Evolutionary conservation across 257 asterid genomes (phyloP).

Genomic region (Solanum ossicruentum): DNA sequence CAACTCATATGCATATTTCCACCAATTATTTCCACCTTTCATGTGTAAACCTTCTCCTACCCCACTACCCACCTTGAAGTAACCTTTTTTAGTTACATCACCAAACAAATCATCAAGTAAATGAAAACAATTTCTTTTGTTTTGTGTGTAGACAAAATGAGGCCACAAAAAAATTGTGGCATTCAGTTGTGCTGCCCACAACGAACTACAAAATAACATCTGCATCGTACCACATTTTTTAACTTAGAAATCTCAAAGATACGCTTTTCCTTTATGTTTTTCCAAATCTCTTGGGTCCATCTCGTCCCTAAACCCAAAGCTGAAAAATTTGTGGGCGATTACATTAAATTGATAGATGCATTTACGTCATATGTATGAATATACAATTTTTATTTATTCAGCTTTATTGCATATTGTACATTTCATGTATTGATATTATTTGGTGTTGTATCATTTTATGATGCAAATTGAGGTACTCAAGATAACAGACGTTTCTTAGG

Average conservation of each 20-base stretch:
- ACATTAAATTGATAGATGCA: too few species aligned
- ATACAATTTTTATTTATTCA: too few species aligned
- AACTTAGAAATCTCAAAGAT: neutral
- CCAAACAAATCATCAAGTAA: neutral
- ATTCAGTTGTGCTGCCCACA: neutral
- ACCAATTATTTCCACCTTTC: neutral
- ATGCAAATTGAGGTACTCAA: too few species aligned
- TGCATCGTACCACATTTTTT: neutral
- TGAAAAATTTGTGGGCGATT: too few species aligned
- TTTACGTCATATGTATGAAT: too few species aligned
- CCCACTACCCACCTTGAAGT: neutral
- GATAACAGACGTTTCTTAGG: too few species aligned
- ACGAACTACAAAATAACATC: neutral
- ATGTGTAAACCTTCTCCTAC: neutral
- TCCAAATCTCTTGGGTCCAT: neutral
- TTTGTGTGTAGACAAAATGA: neutral
- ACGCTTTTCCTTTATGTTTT: neutral
- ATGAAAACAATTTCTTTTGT: neutral
- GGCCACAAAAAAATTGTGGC: neutral
- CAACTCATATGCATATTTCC: too few species aligned
- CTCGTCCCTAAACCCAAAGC: too few species aligned
- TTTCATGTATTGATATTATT: too few species aligned
- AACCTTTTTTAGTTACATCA: neutral
- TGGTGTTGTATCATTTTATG: too few species aligned
- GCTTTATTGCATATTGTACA: too few species aligned